phyloP scores from a whole-genome alignment of 371 early-diverging fungal species.

The Apophysomyces trapeziformis region DNA sequence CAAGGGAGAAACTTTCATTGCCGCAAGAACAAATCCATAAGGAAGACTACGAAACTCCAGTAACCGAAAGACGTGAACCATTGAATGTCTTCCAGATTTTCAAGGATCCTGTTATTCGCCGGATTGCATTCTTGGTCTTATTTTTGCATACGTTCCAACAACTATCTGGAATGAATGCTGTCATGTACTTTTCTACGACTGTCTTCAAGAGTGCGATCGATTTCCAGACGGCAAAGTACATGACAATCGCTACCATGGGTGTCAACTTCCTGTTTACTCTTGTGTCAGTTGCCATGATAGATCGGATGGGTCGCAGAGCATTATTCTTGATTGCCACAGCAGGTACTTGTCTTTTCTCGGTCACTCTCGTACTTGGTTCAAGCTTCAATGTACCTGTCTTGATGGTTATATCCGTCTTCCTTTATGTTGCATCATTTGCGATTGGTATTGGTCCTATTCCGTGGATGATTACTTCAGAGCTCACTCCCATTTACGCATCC shows the following conservation, averaged over 20 bases:
- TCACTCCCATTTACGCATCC: slow-evolving; percentile 71
- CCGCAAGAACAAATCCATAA: slow-evolving; percentile 7
- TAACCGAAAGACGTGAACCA: slow-evolving; percentile 5
- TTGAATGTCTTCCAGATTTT: slow-evolving; percentile 49
- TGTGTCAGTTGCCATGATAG: slow-evolving; percentile 63
- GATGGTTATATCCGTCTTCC: slow-evolving; percentile 67
- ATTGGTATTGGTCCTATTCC: slow-evolving; percentile 87
- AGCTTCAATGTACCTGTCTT: slow-evolving; percentile 50
- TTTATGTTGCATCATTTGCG: slow-evolving; percentile 85
- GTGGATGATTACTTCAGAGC: slow-evolving; percentile 76
- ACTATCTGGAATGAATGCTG: slow-evolving; percentile 86
- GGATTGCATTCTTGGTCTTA: slow-evolving; percentile 58
- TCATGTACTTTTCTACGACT: slow-evolving; percentile 81
- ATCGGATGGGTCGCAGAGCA: slow-evolving; percentile 74
- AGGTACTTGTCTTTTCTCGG: slow-evolving; percentile 60
- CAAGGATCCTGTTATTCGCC: slow-evolving; percentile 48
- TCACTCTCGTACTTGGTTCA: slow-evolving; percentile 60
- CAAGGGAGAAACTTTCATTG: slow-evolving; percentile 3
- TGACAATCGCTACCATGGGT: slow-evolving; percentile 63
- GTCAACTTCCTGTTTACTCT: slow-evolving; percentile 67
- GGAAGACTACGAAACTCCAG: slow-evolving; percentile 12
- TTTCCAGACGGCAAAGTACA: slow-evolving; percentile 55
- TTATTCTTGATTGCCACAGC: slow-evolving; percentile 68
- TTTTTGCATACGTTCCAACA: slow-evolving; percentile 69
- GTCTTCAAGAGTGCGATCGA: slow-evolving; percentile 53